Evolutionary conservation across 106 monocot species (phyloP).

Genomic region (Vanilla planifolia): DNA sequence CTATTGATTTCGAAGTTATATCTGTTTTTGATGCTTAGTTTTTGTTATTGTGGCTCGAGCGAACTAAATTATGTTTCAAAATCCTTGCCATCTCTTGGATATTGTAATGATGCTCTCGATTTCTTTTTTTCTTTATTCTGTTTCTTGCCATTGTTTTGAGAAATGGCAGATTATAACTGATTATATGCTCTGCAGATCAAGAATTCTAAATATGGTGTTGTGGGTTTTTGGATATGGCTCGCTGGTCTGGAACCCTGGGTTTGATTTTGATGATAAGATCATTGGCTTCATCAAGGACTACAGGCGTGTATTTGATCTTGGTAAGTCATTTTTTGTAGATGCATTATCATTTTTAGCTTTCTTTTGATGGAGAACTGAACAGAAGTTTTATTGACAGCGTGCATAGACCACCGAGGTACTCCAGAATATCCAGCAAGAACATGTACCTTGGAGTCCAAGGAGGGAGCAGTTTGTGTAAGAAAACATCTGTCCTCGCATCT

Average conservation of each 20-base stretch:
- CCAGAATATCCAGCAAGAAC: conserved; percentile 69
- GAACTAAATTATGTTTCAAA: too few relatives aligned
- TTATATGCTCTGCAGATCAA: background rate
- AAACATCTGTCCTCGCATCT: background rate
- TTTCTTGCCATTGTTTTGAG: background rate
- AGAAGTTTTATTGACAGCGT: conserved; percentile 23
- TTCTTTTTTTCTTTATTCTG: background rate
- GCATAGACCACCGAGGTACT: conserved; percentile 70
- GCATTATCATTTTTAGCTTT: background rate
- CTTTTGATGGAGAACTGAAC: background rate
- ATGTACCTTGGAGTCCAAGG: conserved; percentile 36
- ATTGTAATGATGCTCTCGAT: background rate
- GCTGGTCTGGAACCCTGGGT: conserved; percentile 83
- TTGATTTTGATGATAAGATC: conserved; percentile 83
- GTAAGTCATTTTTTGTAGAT: conserved; percentile 20
- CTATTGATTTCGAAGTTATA: too few relatives aligned
- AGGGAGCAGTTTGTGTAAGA: conserved; percentile 59
- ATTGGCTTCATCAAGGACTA: conserved; percentile 80
- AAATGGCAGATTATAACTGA: background rate
- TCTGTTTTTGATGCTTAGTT: too few relatives aligned
- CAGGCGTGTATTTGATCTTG: conserved; percentile 77
- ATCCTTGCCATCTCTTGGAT: too few relatives aligned
- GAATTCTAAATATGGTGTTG: conserved; percentile 44
- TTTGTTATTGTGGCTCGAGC: too few relatives aligned
- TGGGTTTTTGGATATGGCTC: conserved; percentile 97